phyloP scores from a whole-genome alignment of 768 basidiomycete genomes.

The Amanita muscaria region DNA sequence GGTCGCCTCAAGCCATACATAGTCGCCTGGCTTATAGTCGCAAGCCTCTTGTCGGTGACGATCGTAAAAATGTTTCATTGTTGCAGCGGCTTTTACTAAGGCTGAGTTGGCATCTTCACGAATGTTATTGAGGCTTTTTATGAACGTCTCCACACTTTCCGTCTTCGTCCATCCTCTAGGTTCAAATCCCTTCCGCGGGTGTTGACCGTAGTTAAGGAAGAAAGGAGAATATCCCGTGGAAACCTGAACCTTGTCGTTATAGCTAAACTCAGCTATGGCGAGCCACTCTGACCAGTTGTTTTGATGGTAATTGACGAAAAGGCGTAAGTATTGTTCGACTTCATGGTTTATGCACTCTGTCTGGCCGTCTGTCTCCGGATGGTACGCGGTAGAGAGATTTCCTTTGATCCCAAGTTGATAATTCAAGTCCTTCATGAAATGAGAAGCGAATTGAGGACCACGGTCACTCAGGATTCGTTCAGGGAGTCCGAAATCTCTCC shows the following conservation, averaged over 20 bases:
- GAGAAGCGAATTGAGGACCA: no score
- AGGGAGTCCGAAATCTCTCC: no score
- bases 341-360: conserved; percentile 17
- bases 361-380: conserved; percentile 16
- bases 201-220: not conserved
- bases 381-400: conserved; percentile 9
- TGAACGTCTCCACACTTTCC: not conserved
- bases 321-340: conserved; percentile 14
- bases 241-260: conserved; percentile 13
- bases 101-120: not conserved
- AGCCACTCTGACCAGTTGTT: conserved; percentile 10
- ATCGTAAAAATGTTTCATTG: not conserved
- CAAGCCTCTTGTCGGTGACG: not conserved
- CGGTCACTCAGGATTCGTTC: no score
- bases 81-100: not conserved
- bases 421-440: not conserved
- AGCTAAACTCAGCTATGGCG: conserved; percentile 11
- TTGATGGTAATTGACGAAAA: conserved; percentile 14
- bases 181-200: no score
- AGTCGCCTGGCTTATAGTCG: not conserved
- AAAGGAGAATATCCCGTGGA: conserved; percentile 14
- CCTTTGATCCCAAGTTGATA: conserved; percentile 8
- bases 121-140: not conserved
- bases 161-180: not conserved
- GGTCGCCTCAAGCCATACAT: not conserved